Conservation (phyloP, 495 filamentous ascomycete species). For the Tetracladium setigerum region DNA sequence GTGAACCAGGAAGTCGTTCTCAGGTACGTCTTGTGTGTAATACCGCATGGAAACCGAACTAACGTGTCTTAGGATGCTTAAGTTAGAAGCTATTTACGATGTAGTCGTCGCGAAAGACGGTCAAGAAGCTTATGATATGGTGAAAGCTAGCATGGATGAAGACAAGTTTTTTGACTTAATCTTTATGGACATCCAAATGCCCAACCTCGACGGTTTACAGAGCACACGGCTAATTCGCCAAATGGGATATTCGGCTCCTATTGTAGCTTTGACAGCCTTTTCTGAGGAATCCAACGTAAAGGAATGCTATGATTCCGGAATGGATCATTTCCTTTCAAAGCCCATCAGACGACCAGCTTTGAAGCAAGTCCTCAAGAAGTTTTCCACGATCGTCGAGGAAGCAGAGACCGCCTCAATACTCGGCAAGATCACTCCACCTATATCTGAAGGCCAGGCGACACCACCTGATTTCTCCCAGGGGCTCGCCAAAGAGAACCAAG, state of each 20-base stretch:
- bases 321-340: constrained; percentile 43
- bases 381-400: constrained; percentile 48
- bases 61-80: constrained; percentile 38
- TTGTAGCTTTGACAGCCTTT: constrained; percentile 87
- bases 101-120: constrained; percentile 80
- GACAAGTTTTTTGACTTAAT: constrained; percentile 70
- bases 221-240: constrained; percentile 80
- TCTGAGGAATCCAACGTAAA: constrained; percentile 84
- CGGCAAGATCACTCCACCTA: constrained; percentile 2
- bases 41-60: constrained; percentile 8
- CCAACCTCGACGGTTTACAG: constrained; percentile 82
- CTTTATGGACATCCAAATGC: constrained; percentile 96
- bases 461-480: background rate
- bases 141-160: constrained; percentile 72
- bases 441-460: background rate
- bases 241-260: constrained; percentile 81
- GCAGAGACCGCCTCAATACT: constrained; percentile 25
- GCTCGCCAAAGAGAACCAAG: too few species aligned
- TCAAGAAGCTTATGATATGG: constrained; percentile 79
- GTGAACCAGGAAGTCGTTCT: constrained; percentile 92
- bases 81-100: constrained; percentile 43
- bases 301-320: constrained; percentile 66
- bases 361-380: constrained; percentile 73
- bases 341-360: constrained; percentile 77
- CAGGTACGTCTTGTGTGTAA: constrained; percentile 29